These are phyloP conservation scores for Opeltia flavorubescens DNA, from an alignment of 495 filamentous ascomycete species.

Conservation along the genomic window DNA sequence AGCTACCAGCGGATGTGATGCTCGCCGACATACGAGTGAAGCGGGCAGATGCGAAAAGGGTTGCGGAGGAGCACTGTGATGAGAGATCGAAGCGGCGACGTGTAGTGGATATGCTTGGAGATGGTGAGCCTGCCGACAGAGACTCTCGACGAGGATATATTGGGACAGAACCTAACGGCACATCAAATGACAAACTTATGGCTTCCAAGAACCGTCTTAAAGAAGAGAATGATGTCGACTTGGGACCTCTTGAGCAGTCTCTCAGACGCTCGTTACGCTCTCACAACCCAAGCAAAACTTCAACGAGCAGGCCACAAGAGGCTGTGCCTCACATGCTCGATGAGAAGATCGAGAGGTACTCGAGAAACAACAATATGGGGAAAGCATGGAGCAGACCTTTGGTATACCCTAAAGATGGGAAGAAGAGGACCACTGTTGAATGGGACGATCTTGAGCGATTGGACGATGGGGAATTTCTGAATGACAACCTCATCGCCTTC, in stretches of 20 bases:
- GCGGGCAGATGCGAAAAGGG: background rate
- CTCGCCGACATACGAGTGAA: background rate
- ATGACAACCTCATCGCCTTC: slow-evolving; percentile 83
- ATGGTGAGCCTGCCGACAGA: background rate
- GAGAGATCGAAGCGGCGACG: background rate
- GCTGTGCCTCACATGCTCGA: background rate
- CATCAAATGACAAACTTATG: background rate
- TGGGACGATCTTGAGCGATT: slow-evolving; percentile 66
- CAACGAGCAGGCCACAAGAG: background rate
- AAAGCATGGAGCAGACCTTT: slow-evolving; percentile 39
- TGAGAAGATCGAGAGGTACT: slow-evolving; percentile 1
- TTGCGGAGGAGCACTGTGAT: background rate
- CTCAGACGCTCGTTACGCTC: background rate
- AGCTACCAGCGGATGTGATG: background rate
- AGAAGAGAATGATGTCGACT: background rate
- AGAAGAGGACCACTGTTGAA: slow-evolving; percentile 60
- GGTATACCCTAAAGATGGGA: slow-evolving; percentile 52
- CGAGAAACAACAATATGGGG: slow-evolving; percentile 11
- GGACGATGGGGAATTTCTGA: slow-evolving; percentile 74
- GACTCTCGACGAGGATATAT: too few species aligned
- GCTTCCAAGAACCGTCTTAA: background rate
- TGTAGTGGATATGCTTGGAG: background rate
- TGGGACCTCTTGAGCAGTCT: background rate
- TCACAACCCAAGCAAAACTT: background rate
- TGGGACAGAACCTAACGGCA: background rate